Evolutionary conservation across 2,329 filamentous ascomycete species (phyloP), one percentile per base, ranked within the genome.

Genomic region (Aureobasidium sp.): DNA sequence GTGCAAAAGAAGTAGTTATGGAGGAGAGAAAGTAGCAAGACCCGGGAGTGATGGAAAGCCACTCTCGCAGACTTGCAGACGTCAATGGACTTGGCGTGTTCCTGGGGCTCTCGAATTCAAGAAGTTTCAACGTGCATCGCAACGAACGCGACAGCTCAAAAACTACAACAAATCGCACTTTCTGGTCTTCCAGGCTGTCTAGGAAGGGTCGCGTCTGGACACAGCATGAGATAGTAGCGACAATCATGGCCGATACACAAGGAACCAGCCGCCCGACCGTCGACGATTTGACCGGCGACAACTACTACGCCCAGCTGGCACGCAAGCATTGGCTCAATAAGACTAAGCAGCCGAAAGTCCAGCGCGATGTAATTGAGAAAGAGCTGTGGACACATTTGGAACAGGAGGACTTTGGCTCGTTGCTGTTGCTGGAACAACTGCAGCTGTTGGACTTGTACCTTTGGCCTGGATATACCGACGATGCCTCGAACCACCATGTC

Each of bases 391-490:
- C 95, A 74, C 82, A 86, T 61, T 78, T 99, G 68, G 92, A 96
- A 75, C 86, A 87, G 66, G 89, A 92, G 61, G 82, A 84, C 61
- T 97, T 97, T 71, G 81, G 84, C 37, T 88, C 88, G 5, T 81
- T 99, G 26, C 79, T 96, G 66, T 83, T 90, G 29, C 81, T 99
- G 61, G 94, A 99, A 76, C 93, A 92, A 68, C 77, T 97, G 69
- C 94, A 97, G 77, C 86, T 92, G 46, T 77, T 99, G 63, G 94
- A 99, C 74, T 89, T 90, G 71, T 97, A 96, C 72, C 82, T 99
- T 32, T 99, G 94, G 94, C 94, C 94, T 50, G 90, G 89, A 57
- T 99, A 95, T 73, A 86, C 84, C 13, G 90, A 96, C 66, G 87
- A 94, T 69, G 86, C 91, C 4, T 96, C 93, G 36, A 95, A 99